These are phyloP conservation scores for Anisodus tanguticus DNA, from an alignment of 257 asterid species.

Conservation along the genomic window DNA sequence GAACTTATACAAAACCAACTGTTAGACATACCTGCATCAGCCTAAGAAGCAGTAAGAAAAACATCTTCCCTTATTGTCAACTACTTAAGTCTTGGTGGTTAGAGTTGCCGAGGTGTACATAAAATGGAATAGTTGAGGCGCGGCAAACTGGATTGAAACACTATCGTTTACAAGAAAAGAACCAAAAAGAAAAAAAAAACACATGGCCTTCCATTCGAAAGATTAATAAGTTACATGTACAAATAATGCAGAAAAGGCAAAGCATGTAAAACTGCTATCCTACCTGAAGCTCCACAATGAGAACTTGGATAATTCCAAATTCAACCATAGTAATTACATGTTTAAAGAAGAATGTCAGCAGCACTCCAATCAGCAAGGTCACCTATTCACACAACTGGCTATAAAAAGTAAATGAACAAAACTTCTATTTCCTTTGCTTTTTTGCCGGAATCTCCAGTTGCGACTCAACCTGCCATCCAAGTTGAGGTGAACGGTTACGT, in stretches of 20 bases:
- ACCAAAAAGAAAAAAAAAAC: background rate
- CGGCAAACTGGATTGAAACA: background rate
- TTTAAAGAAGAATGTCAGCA: conserved; percentile 13
- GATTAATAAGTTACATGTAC: conserved; percentile 21
- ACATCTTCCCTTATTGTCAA: background rate
- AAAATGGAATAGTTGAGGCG: background rate
- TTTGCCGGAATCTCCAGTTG: conserved; percentile 56
- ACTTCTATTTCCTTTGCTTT: conserved; percentile 57
- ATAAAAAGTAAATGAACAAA: background rate
- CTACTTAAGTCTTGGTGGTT: background rate
- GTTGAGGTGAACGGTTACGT: background rate
- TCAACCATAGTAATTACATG: conserved; percentile 24
- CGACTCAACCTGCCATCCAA: conserved; percentile 56
- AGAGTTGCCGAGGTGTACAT: background rate
- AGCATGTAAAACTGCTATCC: conserved; percentile 25
- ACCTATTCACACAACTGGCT: conserved; percentile 36
- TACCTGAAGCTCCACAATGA: conserved; percentile 29
- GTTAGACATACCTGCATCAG: background rate
- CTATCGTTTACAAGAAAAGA: background rate
- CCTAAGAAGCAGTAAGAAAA: background rate
- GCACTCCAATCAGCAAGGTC: conserved; percentile 24
- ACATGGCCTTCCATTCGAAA: conserved; percentile 8
- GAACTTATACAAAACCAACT: background rate
- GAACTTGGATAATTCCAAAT: conserved; percentile 16
- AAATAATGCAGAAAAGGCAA: conserved; percentile 21